Base-by-base conservation (phyloP, 495 filamentous ascomycete species). In the Rostrohypoxylon terebratum region DNA sequence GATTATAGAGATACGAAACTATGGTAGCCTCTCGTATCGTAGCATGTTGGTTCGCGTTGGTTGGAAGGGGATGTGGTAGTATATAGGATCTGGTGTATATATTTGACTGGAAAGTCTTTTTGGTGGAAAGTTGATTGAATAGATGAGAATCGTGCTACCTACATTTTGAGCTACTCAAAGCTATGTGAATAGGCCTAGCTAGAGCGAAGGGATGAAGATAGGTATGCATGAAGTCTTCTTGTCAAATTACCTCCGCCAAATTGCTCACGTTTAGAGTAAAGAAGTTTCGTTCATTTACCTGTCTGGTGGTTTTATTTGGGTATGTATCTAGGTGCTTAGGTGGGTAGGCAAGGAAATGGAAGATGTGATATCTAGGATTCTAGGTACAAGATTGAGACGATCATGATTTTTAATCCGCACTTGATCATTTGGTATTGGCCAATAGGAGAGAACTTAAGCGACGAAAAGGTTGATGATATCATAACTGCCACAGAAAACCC, bases 61-160 rank as follows among this genome's bases (percentile, higher is more conserved):
- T 58, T 40, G 16, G 10, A 1, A 57, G 31, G 31, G 33, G n/a
- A 34, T 8, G 48, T 31, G 33, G 31, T n/a, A 47, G 69, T 68
- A 60, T 68, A 61, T 68, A 63, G 58, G 54, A 48, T 50, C 9
- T 8, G 31, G 25, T 54, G 59, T 55, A 61, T 20, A 73, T 33
- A 63, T 34, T 47, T 6, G 25, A 25, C 11, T 23, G 25, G 11
- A 47, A 45, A 51, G 31, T 25, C 14, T 47, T 34, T 5, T 4
- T 28, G 2, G 28, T 28, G 9, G 28, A 18, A 25, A 25, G 50
- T 33, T 38, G 34, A 13, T 34, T 54, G 45, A 58, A 57, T 33
- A 38, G 57, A 61, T 45, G 57, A 47, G 9, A 33, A 11, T 54
- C 25, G 13, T 54, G 23, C 10, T 18, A 8, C 11, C 0, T 20